These are phyloP conservation scores for Umbelopsis sp. DNA, from an alignment of 371 early-diverging fungal genomes.

Conservation along the genomic window DNA sequence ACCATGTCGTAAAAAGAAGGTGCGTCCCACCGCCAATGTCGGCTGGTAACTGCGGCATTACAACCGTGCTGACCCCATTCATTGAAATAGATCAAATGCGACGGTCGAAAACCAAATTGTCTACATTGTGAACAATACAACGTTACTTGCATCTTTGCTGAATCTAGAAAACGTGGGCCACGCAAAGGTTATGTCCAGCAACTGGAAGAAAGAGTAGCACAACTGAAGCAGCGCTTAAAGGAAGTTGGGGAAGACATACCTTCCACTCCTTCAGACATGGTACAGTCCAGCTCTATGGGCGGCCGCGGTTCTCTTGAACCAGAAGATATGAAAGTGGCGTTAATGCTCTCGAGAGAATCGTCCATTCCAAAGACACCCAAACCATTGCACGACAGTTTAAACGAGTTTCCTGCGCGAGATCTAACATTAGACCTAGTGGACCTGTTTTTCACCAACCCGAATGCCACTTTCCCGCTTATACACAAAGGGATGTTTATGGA, in stretches of 20 bases:
- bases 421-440: slow-evolving; percentile 59
- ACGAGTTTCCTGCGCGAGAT: slow-evolving; percentile 49
- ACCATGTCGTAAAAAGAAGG: slow-evolving; percentile 80
- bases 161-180: slow-evolving; percentile 81
- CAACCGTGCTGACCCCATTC: not conserved
- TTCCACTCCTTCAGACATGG: not conserved
- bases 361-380: not conserved
- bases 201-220: slow-evolving; percentile 70
- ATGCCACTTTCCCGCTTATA: slow-evolving; percentile 60
- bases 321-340: not conserved
- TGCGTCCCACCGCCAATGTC: slow-evolving; percentile 26
- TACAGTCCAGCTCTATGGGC: too few relatives aligned
- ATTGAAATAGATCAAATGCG: slow-evolving; percentile 66
- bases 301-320: not conserved
- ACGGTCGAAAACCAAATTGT: slow-evolving; percentile 83
- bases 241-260: slow-evolving; percentile 18
- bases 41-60: not conserved
- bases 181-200: slow-evolving; percentile 79
- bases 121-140: slow-evolving; percentile 73
- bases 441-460: slow-evolving; percentile 60
- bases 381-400: not conserved
- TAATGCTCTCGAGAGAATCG: not conserved
- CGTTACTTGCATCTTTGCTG: slow-evolving; percentile 71
- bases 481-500: slow-evolving; percentile 44
- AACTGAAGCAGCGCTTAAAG: slow-evolving; percentile 65